Evolutionary conservation across 257 asterid species (phyloP).

Genomic region (Nicotiana benthamiana): DNA sequence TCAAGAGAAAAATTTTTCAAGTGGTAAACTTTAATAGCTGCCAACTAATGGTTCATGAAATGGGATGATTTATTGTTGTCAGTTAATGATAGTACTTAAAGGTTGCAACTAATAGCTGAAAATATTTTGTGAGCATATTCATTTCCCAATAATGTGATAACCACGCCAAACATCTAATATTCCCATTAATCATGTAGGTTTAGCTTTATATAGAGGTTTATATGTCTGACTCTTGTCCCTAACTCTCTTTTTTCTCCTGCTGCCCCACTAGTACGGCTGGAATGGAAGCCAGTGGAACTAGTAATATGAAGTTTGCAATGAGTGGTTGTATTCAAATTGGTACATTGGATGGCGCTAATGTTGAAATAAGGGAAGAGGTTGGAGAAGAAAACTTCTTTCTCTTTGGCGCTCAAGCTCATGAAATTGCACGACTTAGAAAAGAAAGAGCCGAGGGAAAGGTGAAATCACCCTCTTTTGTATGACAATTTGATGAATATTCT

Average conservation of each 20-base stretch:
- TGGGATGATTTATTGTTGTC: not conserved
- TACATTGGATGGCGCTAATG: slow-evolving; percentile 84
- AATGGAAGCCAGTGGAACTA: slow-evolving; percentile 94
- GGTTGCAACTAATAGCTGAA: not conserved
- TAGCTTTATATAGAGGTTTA: slow-evolving; percentile 1
- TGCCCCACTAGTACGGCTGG: slow-evolving; percentile 68
- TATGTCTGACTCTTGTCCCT: not conserved
- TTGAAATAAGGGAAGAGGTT: slow-evolving; percentile 84
- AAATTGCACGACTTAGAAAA: slow-evolving; percentile 62
- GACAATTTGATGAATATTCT: not conserved
- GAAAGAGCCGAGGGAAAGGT: slow-evolving; percentile 86
- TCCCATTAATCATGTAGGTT: not conserved
- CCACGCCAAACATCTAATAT: not conserved
- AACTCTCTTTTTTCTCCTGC: not conserved
- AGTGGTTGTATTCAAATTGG: slow-evolving; percentile 79
- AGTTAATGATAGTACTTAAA: not conserved
- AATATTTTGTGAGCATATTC: not conserved
- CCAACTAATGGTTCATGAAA: not conserved
- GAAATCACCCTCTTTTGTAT: not conserved
- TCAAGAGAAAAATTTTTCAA: not conserved
- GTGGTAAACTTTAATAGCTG: not conserved
- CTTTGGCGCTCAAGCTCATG: slow-evolving; percentile 85
- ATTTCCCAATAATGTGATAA: not conserved
- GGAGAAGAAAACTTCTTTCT: slow-evolving; percentile 84
- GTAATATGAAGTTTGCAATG: slow-evolving; percentile 92